These are phyloP conservation scores for Brassica hybrid DNA, from an alignment of 441 rosid species.

Conservation along the genomic window DNA sequence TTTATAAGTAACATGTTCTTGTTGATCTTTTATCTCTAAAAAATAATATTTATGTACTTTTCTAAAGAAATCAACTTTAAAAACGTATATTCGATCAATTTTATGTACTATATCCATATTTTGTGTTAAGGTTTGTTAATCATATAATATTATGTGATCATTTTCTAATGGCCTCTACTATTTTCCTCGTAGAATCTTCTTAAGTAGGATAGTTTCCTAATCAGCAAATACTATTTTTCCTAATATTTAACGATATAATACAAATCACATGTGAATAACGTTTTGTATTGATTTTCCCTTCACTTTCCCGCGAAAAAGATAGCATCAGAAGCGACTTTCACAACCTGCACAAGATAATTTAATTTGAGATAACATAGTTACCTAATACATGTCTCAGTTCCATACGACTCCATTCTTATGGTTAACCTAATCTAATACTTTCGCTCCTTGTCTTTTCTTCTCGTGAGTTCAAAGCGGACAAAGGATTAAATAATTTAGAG, in stretches of 20 bases:
- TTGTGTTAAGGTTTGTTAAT: background rate
- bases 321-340: constrained; percentile 18
- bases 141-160: background rate
- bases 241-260: background rate
- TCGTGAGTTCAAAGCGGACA: constrained; percentile 3
- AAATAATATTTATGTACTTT: background rate
- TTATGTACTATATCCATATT: background rate
- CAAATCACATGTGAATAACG: background rate
- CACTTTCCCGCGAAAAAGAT: constrained; percentile 1
- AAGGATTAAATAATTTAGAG: background rate
- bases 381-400: constrained; percentile 23
- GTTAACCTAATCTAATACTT: constrained; percentile 40
- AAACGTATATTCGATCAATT: too few relatives aligned
- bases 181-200: constrained; percentile 1
- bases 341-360: background rate
- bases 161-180: background rate
- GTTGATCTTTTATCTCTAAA: background rate
- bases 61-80: background rate
- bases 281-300: constrained; percentile 4
- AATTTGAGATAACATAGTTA: constrained; percentile 18
- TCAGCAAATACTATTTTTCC: background rate
- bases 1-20: constrained; percentile 4
- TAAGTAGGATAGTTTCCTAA: background rate
- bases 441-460: constrained; percentile 34
- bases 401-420: background rate